These are phyloP conservation scores for Erysimum cheiri DNA, from an alignment of 441 rosid genomes.

Conservation along the genomic window DNA sequence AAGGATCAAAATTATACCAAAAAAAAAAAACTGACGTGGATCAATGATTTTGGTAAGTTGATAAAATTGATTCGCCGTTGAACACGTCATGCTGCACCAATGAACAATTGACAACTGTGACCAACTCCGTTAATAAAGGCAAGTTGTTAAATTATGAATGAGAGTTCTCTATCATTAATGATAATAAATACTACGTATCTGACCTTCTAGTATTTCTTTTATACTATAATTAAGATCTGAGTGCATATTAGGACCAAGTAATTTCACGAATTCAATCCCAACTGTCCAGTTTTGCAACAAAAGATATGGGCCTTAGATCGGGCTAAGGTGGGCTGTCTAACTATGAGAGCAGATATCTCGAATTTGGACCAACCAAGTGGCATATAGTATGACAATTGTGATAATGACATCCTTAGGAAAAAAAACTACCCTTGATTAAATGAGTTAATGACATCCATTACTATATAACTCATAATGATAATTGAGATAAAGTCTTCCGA, in stretches of 20 bases:
- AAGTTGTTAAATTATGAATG: constrained; percentile 9
- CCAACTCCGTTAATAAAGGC: constrained; percentile 16
- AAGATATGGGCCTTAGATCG: constrained; percentile 14
- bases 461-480: too few species aligned
- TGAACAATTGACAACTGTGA: background rate
- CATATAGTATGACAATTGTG: background rate
- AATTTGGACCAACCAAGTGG: constrained; percentile 25
- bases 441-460: background rate
- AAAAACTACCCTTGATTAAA: too few species aligned
- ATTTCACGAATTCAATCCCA: background rate
- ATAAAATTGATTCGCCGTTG: background rate
- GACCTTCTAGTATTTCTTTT: background rate
- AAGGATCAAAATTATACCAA: background rate
- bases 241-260: background rate
- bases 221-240: background rate
- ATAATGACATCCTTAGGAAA: constrained; percentile 16
- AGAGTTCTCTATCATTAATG: background rate
- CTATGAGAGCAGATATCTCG: background rate
- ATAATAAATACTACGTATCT: background rate
- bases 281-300: background rate
- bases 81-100: constrained; percentile 18
- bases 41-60: background rate
- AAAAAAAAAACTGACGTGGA: constrained; percentile 29
- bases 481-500: too few species aligned
- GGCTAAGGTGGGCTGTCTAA: constrained; percentile 27